phyloP scores from a whole-genome alignment of 2,329 filamentous ascomycete species.

The Pestalotiopsis sp. region DNA sequence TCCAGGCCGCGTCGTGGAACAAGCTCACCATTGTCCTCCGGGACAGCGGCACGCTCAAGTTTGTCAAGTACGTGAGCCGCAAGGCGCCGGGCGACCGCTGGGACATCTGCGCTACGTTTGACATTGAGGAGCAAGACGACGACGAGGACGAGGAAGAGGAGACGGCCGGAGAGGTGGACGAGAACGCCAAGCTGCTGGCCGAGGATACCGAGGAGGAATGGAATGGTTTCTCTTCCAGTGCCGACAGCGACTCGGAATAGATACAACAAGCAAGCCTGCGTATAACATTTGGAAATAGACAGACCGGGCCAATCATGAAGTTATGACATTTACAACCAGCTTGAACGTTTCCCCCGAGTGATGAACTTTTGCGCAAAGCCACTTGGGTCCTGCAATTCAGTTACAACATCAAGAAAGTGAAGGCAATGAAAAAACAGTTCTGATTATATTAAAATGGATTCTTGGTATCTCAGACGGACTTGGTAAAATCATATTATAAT shows the following conservation, averaged over 20 bases:
- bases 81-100: conserved; percentile 86
- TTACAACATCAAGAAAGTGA: no score
- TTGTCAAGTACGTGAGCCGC: conserved; percentile 93
- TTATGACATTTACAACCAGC: not conserved
- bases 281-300: not conserved
- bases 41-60: conserved; percentile 83
- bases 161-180: conserved; percentile 30
- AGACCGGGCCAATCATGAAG: not conserved
- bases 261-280: not conserved
- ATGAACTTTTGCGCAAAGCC: not conserved
- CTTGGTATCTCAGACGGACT: no score
- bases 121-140: conserved; percentile 63
- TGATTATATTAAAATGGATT: no score
- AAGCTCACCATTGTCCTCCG: conserved; percentile 87
- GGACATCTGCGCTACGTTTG: conserved; percentile 83
- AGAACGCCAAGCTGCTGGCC: conserved; percentile 32
- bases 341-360: not conserved
- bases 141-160: conserved; percentile 33
- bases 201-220: conserved; percentile 60
- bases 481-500: no score
- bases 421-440: no score
- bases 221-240: conserved; percentile 55
- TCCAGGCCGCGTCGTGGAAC: conserved; percentile 77
- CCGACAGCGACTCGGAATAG: conserved; percentile 13
- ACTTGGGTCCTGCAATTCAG: no score